phyloP scores from a whole-genome alignment of 2,329 filamentous ascomycete genomes.

The Cladobotryum mycophilum region DNA sequence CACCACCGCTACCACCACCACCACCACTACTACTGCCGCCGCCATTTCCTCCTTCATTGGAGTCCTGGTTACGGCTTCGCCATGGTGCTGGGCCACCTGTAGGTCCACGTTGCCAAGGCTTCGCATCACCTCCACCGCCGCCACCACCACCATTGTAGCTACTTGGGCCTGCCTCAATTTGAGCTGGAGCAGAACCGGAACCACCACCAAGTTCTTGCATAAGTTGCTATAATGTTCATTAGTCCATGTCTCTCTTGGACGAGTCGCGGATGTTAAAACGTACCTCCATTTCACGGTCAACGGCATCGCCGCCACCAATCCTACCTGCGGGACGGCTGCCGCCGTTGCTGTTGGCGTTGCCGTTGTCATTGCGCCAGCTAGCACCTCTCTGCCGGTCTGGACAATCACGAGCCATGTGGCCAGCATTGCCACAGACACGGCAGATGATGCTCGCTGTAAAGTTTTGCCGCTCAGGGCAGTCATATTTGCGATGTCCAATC shows the following conservation, averaged over 20 bases:
- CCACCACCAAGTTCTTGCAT: conserved; percentile 94
- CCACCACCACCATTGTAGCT: conserved; percentile 28
- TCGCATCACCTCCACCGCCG: conserved; percentile 45
- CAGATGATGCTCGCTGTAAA: conserved; percentile 99
- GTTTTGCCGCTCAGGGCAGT: conserved; percentile 95
- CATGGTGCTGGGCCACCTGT: conserved; percentile 81
- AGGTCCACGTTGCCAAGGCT: conserved; percentile 84
- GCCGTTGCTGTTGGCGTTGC: conserved; percentile 46
- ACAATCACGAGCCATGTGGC: conserved; percentile 97
- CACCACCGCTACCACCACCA: conserved; percentile 35
- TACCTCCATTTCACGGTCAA: conserved; percentile 93
- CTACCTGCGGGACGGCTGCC: conserved; percentile 52
- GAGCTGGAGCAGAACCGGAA: conserved; percentile 59
- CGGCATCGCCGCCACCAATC: conserved; percentile 72
- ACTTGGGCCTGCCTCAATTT: conserved; percentile 79
- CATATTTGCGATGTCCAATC: conserved; percentile 98
- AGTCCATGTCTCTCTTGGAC: conserved; percentile 21
- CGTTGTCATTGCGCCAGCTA: conserved; percentile 80
- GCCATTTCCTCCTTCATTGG: conserved; percentile 38
- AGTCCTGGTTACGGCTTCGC: conserved; percentile 51
- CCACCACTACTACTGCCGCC: conserved; percentile 33
- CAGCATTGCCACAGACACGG: conserved; percentile 94
- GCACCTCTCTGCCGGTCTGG: conserved; percentile 86
- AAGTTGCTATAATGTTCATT: conserved; percentile 61
- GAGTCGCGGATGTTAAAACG: conserved; percentile 21